Base-by-base conservation (phyloP, 1,139 yeast species). In the Kazachstania sp. region DNA sequence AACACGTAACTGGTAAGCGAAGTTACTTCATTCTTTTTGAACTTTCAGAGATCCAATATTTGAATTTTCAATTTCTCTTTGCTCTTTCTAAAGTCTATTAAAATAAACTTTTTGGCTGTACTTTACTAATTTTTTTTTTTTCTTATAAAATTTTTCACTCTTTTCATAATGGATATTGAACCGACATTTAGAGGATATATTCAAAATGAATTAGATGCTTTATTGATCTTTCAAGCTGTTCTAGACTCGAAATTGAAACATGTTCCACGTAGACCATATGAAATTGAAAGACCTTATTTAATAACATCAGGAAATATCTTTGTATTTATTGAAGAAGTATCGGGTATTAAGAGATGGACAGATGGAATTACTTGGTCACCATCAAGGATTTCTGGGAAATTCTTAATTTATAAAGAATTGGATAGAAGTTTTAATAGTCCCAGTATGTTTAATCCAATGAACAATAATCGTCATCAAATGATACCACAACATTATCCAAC, bases 291-390 rank as follows among this genome's bases (percentile, higher is more conserved):
- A 45, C 64, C 73, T 1, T 68, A 70, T 11, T 69, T 86, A 44
- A 86, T 88, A 39, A 71, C 72, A 49, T 81, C 88, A n/a, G 97
- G 97, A 0, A 79, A 82, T 56, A 81, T 87, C 0, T 88, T 87
- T 66, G 86, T 88, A 3, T 88, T 87, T 60, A 78, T 84, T 45
- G 96, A 88, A 64, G 86, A 84, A 54, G 72, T 76, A 19, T 81
- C 92, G 0, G 92, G 94, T 1, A 87, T 88, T 52, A 85, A 85
- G 63, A 71, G 97, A 47, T 88, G 97, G 97, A 88, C 97, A 0
- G 97, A 88, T 61, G 95, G 96, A 12, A 78, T 86, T 19, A 75
- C 90, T 13, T 88, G 97, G 97, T 81, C 90, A 1, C 96, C 97
- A 0, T 83, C 94, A 2, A 71, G 97, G 44, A 86, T 88, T 28